A percentile compares a stretch with the other conserved stretches of the same genome.
phyloP scores from a whole-genome alignment of 139 green algal genomes.

The Chlamydomonas applanata region DNA sequence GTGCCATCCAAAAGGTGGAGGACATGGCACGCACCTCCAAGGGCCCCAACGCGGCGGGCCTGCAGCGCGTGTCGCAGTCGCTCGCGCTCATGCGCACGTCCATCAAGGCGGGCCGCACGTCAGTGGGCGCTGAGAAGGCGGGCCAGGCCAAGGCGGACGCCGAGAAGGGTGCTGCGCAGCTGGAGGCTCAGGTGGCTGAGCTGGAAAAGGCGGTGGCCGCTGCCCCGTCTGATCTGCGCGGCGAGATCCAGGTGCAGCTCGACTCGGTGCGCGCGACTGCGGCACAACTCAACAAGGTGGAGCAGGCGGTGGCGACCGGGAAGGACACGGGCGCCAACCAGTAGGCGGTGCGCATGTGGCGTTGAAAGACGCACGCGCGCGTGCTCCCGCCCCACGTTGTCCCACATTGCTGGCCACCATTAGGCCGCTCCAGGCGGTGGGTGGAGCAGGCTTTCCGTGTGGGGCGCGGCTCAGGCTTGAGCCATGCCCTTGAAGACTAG shows the following conservation, averaged over 20 bases:
- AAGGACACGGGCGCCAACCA: background rate
- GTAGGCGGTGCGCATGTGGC: no score
- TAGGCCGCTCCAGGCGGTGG: no score
- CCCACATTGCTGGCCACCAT: no score
- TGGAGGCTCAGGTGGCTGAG: conserved; percentile 10
- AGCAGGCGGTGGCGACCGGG: background rate
- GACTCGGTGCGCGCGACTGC: conserved; percentile 2
- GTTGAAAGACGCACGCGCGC: no score
- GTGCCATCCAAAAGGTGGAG: conserved; percentile 7
- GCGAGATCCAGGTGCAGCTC: conserved; percentile 27
- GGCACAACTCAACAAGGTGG: conserved; percentile 5
- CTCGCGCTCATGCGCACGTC: conserved; percentile 21
- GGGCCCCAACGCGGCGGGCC: background rate
- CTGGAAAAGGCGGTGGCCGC: conserved; percentile 16
- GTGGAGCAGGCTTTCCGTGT: no score
- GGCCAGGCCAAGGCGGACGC: background rate
- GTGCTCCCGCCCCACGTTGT: no score
- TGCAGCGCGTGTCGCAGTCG: conserved; percentile 24
- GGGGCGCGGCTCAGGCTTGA: no score
- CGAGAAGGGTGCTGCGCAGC: background rate
- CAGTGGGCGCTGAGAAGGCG: background rate
- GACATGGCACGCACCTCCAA: background rate
- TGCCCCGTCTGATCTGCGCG: conserved; percentile 3
- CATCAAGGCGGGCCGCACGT: background rate
- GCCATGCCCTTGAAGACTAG: no score